A percentile compares a stretch with the other conserved stretches of the same genome.
phyloP scores from a whole-genome alignment of 2,329 filamentous ascomycete species.

The Alternaria sp. region DNA sequence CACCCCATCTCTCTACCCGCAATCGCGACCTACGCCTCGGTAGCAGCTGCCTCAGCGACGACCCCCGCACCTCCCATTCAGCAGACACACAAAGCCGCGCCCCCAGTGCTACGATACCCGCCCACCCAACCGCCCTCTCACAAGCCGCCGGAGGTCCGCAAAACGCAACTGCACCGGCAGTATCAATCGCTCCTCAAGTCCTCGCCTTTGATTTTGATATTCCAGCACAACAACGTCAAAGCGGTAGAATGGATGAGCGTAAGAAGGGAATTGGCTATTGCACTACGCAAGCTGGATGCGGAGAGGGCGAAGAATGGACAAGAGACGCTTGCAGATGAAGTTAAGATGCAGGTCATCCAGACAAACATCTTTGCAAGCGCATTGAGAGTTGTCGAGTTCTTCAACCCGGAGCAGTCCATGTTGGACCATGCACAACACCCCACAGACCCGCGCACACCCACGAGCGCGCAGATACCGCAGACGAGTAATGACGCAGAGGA shows the following conservation, averaged over 20 bases:
- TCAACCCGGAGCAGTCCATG: conserved; percentile 50
- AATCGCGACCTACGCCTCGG: conserved; percentile 59
- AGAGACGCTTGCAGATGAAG: conserved; percentile 62
- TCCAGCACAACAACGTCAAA: conserved; percentile 81
- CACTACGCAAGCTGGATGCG: conserved; percentile 72
- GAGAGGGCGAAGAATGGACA: conserved; percentile 69
- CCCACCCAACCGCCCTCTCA: conserved; percentile 85
- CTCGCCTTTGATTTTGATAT: conserved; percentile 84
- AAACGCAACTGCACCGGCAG: conserved; percentile 85
- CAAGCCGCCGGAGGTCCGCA: conserved; percentile 84
- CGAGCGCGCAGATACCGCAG: conserved; percentile 45
- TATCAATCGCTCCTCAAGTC: conserved; percentile 90
- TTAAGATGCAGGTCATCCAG: conserved; percentile 85
- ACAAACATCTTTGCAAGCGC: conserved; percentile 90
- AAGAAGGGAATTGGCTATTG: conserved; percentile 71
- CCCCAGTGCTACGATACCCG: conserved; percentile 62
- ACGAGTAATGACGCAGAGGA: conserved; percentile 54
- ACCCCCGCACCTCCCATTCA: conserved; percentile 63
- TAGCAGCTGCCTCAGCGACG: conserved; percentile 59
- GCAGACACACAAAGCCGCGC: conserved; percentile 56
- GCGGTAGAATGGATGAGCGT: conserved; percentile 79
- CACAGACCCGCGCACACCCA: conserved; percentile 44
- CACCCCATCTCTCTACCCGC: conserved; percentile 40
- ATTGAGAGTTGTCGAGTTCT: conserved; percentile 87
- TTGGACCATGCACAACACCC: conserved; percentile 36